Percentiles rank a stretch among this genome's conserved stretches.
These are phyloP conservation scores for Aspergillus nidulans DNA, from an alignment of 495 filamentous ascomycete genomes.

Conservation along the genomic window DNA sequence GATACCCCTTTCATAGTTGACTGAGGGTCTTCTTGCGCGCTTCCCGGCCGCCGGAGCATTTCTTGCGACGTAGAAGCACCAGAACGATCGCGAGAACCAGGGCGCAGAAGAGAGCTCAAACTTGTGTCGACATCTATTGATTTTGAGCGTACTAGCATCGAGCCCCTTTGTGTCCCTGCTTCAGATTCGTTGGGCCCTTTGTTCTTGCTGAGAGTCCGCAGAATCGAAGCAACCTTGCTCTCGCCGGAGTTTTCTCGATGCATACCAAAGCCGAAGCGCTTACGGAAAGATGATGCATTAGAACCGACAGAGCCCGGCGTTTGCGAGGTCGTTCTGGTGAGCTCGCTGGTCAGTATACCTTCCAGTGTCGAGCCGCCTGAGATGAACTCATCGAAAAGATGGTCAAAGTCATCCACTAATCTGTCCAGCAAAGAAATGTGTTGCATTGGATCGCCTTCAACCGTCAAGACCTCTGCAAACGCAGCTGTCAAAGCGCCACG, in stretches of 20 bases:
- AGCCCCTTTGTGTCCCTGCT: constrained; percentile 55
- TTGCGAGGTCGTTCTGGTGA: constrained; percentile 42
- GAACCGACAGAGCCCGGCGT: constrained; percentile 58
- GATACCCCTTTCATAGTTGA: constrained; percentile 35
- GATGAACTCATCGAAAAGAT: constrained; percentile 70
- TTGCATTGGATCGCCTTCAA: constrained; percentile 69
- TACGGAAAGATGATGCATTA: constrained; percentile 79
- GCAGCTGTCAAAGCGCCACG: constrained; percentile 84
- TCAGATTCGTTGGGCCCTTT: constrained; percentile 54
- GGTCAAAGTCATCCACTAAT: constrained; percentile 86
- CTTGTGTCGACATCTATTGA: constrained; percentile 71
- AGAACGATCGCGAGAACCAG: constrained; percentile 62
- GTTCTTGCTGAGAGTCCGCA: constrained; percentile 86
- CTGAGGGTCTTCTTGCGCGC: constrained; percentile 38
- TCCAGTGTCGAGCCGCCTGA: constrained; percentile 42
- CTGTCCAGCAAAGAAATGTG: constrained; percentile 90
- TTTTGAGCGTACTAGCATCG: constrained; percentile 63
- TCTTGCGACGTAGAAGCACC: constrained; percentile 43
- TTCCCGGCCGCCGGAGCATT: constrained; percentile 42
- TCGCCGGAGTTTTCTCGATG: constrained; percentile 67
- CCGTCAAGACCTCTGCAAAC: constrained; percentile 82
- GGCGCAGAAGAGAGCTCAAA: constrained; percentile 49
- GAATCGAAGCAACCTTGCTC: constrained; percentile 68
- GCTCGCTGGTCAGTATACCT: constrained; percentile 42
- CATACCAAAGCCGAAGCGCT: constrained; percentile 74